These are phyloP conservation scores for Colletotrichum sp. DNA, from an alignment of 2,329 filamentous ascomycete genomes.

Conservation along the genomic window DNA sequence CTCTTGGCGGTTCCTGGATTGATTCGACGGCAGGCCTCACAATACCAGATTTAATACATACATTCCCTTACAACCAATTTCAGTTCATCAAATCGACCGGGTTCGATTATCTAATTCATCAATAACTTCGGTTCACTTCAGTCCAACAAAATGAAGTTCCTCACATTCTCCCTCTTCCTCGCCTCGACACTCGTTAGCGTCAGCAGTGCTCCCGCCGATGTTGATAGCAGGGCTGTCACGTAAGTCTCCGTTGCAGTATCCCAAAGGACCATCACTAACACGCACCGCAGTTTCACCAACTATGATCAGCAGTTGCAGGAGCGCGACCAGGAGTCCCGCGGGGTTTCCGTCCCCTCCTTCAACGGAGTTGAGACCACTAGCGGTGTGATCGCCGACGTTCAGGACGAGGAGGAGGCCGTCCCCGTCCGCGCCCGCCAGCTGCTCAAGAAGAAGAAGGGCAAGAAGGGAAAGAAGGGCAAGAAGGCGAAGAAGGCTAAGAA, in stretches of 20 bases:
- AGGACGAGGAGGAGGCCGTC: slow-evolving; percentile 1
- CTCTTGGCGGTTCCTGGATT: background rate
- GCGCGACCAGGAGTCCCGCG: slow-evolving; percentile 9
- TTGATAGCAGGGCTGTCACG: slow-evolving; percentile 16
- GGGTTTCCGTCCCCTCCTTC: slow-evolving; percentile 10
- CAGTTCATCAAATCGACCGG: background rate
- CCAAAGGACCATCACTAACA: background rate
- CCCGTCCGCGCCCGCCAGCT: slow-evolving; percentile 10
- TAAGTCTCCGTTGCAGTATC: background rate
- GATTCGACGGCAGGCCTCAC: slow-evolving; percentile 15
- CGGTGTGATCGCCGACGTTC: slow-evolving; percentile 4
- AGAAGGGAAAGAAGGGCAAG: slow-evolving; percentile 11
- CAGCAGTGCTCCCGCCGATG: slow-evolving; percentile 17
- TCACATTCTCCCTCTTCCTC: slow-evolving; percentile 9
- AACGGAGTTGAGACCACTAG: slow-evolving; percentile 10
- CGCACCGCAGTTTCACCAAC: background rate
- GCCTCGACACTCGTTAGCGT: slow-evolving; percentile 19
- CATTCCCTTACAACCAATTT: slow-evolving; percentile 8
- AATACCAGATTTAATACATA: slow-evolving; percentile 5
- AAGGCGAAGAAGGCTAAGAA: slow-evolving; percentile 3
- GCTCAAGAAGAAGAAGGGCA: slow-evolving; percentile 14
- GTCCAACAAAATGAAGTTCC: slow-evolving; percentile 18
- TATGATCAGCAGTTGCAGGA: slow-evolving; percentile 10
- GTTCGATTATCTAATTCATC: background rate
- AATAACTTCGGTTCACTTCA: slow-evolving; percentile 9